Evolutionary conservation across 805 yeast genomes (phyloP), one percentile per base, ranked within the genome.

Genomic region (Ogataea minuta): DNA sequence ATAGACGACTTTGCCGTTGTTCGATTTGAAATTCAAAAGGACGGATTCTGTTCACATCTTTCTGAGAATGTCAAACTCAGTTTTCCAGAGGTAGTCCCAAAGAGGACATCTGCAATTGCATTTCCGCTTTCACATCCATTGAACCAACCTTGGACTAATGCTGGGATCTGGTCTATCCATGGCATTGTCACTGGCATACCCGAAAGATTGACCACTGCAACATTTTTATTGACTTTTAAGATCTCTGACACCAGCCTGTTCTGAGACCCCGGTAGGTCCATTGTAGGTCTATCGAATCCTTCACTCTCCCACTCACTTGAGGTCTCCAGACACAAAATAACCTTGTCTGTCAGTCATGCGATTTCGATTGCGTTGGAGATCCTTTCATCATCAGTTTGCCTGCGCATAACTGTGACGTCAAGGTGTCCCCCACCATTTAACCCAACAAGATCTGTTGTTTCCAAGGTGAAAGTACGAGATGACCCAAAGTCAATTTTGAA

Each of bases 51-150:
- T 48, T 57, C 80, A 36, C 52, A 59, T 34, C 73, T 71, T 50
- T 69, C 72, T 9, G 85, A 82, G 46, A 79, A 69, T 4, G 85
- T 77, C 52, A 79, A 78, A 1, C 86, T 84, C 24, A 80, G 63
- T 44, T 72, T 68, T 4, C 85, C 86, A 25, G 81, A 74, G 7
- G 85, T 84, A 44, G 72, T 73, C 1, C 86, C 85, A 57, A 75
- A 79, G 13, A 79, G 52, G 0, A 77, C 69, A 28, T 77, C 79
- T 2, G 81, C 76, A 17, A 79, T 57, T 1, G 83, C 81, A 34
- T 68, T 64, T 1, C 84, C 86, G 28, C 70, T 67, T 52, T 63
- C 70, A 47, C 69, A 73, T 11, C 55, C 55, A 13, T 49, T 48
- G 7, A 48, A 30, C 15, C 46, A 48, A 19, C 79, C 60, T 50